These are phyloP conservation scores for Aspergillus mulundensis DNA, from an alignment of 495 filamentous ascomycete genomes.

Conservation along the genomic window DNA sequence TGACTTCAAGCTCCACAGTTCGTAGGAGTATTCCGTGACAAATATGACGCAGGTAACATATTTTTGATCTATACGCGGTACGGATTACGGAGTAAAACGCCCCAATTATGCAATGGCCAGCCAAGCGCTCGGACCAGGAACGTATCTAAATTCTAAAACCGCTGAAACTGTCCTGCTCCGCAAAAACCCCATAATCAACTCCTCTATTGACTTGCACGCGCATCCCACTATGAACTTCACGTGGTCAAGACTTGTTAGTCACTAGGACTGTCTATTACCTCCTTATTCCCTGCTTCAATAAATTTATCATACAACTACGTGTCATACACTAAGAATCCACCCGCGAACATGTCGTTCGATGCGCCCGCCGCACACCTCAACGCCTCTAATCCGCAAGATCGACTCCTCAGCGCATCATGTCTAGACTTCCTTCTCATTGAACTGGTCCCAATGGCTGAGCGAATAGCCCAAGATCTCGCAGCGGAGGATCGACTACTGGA, in stretches of 20 bases:
- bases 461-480: slow-evolving; percentile 50
- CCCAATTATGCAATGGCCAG: no score
- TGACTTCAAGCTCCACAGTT: no score
- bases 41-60: no score
- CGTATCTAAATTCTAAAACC: no score
- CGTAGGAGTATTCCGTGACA: no score
- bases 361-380: slow-evolving; percentile 58
- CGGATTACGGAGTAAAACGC: no score
- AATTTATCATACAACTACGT: not conserved
- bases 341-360: slow-evolving; percentile 69
- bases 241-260: not conserved
- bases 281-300: not conserved
- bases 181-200: no score
- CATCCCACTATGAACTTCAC: no score
- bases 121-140: no score
- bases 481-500: slow-evolving; percentile 46
- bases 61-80: no score
- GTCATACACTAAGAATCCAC: not conserved
- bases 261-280: not conserved
- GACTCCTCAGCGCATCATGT: slow-evolving; percentile 73
- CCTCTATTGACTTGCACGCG: no score
- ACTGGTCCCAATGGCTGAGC: slow-evolving; percentile 89
- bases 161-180: no score
- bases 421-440: slow-evolving; percentile 95
- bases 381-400: slow-evolving; percentile 69